Conservation (phyloP, 2,329 filamentous ascomycete species). For the Arthroderma sp. region DNA sequence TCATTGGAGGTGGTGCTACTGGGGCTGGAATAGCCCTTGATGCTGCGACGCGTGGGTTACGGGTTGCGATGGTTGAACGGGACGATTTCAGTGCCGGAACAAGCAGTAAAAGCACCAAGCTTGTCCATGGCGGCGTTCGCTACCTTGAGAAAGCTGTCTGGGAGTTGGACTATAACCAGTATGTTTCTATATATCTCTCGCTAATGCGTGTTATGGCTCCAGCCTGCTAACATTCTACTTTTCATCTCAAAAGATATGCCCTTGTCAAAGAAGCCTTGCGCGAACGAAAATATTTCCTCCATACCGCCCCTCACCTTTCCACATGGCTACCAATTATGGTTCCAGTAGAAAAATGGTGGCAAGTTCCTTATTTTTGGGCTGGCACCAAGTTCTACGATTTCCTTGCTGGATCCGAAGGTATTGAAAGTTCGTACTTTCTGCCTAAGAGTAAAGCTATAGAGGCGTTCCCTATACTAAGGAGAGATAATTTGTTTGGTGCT, state of each 20-base stretch:
- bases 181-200: constrained; percentile 13
- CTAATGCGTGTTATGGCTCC: not conserved
- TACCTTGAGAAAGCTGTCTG: constrained; percentile 79
- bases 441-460: constrained; percentile 76
- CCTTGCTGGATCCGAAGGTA: constrained; percentile 67
- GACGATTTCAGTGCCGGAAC: constrained; percentile 75
- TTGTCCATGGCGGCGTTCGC: constrained; percentile 72
- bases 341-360: constrained; percentile 70
- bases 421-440: constrained; percentile 79
- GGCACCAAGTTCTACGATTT: constrained; percentile 73
- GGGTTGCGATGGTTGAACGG: constrained; percentile 67
- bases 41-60: constrained; percentile 63
- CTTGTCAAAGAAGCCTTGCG: constrained; percentile 70
- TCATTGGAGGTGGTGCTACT: constrained; percentile 70
- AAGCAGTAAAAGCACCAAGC: constrained; percentile 76
- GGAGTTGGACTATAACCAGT: constrained; percentile 75
- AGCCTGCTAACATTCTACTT: not conserved
- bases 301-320: constrained; percentile 70
- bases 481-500: constrained; percentile 63
- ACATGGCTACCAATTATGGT: constrained; percentile 74
- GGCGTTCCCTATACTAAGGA: constrained; percentile 79
- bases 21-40: constrained; percentile 71
- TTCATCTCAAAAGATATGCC: constrained; percentile 35
- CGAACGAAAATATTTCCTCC: constrained; percentile 70
- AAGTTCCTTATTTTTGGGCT: constrained; percentile 60